Percentiles rank a stretch among this genome's conserved stretches.
phyloP scores from a whole-genome alignment of 75 land plant genomes.

The Isoetes taiwanensis region DNA sequence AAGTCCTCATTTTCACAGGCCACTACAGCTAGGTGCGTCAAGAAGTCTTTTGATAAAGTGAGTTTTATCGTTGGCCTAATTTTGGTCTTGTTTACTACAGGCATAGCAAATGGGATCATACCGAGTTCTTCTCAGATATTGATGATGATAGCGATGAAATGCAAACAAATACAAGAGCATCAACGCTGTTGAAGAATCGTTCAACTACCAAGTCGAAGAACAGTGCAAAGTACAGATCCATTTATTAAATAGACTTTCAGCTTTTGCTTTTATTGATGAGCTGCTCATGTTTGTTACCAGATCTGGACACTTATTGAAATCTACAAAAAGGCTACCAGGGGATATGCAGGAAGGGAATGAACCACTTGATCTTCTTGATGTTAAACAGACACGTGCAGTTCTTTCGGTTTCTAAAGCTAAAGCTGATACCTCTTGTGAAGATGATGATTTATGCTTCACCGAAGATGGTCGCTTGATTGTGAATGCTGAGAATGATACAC shows the following conservation, averaged over 20 bases:
- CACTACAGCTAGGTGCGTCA: constrained; percentile 66
- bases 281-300: neutral
- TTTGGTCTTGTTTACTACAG: constrained; percentile 18
- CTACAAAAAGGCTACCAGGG: constrained; percentile 62
- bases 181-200: constrained; percentile 11
- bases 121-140: constrained; percentile 67
- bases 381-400: constrained; percentile 42
- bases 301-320: constrained; percentile 2
- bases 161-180: constrained; percentile 10
- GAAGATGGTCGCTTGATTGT: constrained; percentile 68
- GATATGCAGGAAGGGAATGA: constrained; percentile 54
- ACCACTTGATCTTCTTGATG: constrained; percentile 84
- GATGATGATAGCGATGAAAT: constrained; percentile 24
- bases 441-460: constrained; percentile 52
- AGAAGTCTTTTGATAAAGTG: neutral
- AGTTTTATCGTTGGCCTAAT: neutral
- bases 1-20: constrained; percentile 52
- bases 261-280: no score
- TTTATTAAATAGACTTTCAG: neutral
- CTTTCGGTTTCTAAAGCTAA: constrained; percentile 30
- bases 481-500: constrained; percentile 28
- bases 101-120: constrained; percentile 89
- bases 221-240: constrained; percentile 1
- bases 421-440: constrained; percentile 33
- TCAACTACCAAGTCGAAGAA: neutral